These are phyloP conservation scores for Camptophora hylomeconis DNA, from an alignment of 2,329 filamentous ascomycete species.

Conservation along the genomic window DNA sequence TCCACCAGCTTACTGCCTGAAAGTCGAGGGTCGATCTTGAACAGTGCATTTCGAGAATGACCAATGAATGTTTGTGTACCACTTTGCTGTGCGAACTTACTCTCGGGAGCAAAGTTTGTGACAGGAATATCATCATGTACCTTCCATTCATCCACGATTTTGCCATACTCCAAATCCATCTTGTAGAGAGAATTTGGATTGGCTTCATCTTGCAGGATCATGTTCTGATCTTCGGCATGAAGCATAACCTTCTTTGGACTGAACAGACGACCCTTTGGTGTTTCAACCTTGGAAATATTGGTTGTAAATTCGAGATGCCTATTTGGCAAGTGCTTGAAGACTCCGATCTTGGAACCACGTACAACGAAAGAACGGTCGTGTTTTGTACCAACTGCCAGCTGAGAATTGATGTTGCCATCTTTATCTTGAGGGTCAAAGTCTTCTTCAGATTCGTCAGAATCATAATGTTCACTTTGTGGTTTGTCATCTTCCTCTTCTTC, in stretches of 20 bases:
- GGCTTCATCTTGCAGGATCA: constrained; percentile 70
- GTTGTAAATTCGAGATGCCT: constrained; percentile 93
- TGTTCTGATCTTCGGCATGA: constrained; percentile 76
- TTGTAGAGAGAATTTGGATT: constrained; percentile 87
- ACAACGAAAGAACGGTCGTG: constrained; percentile 96
- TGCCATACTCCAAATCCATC: constrained; percentile 96
- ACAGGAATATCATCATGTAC: constrained; percentile 93
- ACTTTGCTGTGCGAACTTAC: constrained; percentile 96
- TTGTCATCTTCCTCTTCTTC: constrained; percentile 51
- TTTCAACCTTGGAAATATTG: constrained; percentile 91
- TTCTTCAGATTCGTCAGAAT: constrained; percentile 67
- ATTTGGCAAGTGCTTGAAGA: constrained; percentile 91
- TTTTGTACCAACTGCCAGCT: constrained; percentile 91
- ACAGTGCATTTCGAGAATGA: constrained; percentile 83
- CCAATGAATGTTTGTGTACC: constrained; percentile 90
- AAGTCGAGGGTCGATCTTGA: constrained; percentile 82
- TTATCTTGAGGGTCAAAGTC: constrained; percentile 54
- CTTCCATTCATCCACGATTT: constrained; percentile 98
- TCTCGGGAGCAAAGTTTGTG: constrained; percentile 83
- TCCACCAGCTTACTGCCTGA: constrained; percentile 88
- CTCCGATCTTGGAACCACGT: constrained; percentile 92
- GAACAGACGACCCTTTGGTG: constrained; percentile 74
- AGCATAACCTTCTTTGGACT: constrained; percentile 95
- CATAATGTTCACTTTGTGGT: constrained; percentile 59
- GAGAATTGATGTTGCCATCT: constrained; percentile 79